Percentiles rank a stretch among this genome's conserved stretches.
Evolutionary conservation across 148 eudicot genomes (phyloP).

Genomic region (Rhododendron mucronatum): DNA sequence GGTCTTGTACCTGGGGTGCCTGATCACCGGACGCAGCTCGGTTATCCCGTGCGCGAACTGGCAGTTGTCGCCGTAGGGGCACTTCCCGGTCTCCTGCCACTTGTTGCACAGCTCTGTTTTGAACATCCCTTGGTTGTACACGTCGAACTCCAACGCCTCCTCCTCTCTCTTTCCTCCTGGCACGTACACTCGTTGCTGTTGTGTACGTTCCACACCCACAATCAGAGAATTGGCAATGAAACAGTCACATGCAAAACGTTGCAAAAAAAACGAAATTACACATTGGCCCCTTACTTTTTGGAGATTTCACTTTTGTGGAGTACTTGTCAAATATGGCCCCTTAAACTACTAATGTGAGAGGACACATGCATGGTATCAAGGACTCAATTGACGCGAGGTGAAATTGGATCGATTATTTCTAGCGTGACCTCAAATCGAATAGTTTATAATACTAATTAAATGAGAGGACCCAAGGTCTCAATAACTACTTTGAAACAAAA

Average conservation of each 20-base stretch:
- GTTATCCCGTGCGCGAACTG: constrained; percentile 58
- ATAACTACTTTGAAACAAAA: neutral
- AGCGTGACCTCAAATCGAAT: neutral
- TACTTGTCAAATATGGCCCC: neutral
- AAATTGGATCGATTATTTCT: neutral
- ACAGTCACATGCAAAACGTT: neutral
- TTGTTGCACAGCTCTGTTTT: constrained; percentile 69
- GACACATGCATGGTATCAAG: neutral
- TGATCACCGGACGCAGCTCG: constrained; percentile 62
- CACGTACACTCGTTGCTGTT: constrained; percentile 35
- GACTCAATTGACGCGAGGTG: neutral
- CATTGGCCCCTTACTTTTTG: neutral
- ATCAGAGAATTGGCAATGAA: neutral
- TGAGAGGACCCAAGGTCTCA: neutral
- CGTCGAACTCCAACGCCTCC: constrained; percentile 45
- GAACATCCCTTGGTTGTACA: constrained; percentile 59
- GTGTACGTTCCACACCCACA: constrained; percentile 2
- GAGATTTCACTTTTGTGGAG: neutral
- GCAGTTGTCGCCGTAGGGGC: constrained; percentile 48
- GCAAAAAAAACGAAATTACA: neutral
- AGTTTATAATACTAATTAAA: neutral
- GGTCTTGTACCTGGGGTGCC: constrained; percentile 73
- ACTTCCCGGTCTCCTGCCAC: constrained; percentile 54
- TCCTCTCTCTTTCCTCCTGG: constrained; percentile 29
- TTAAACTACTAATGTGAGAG: neutral